Percentiles rank a stretch among this genome's conserved stretches.
Conservation (phyloP, 139 green algal genomes). For the Nannochloris sp. region DNA sequence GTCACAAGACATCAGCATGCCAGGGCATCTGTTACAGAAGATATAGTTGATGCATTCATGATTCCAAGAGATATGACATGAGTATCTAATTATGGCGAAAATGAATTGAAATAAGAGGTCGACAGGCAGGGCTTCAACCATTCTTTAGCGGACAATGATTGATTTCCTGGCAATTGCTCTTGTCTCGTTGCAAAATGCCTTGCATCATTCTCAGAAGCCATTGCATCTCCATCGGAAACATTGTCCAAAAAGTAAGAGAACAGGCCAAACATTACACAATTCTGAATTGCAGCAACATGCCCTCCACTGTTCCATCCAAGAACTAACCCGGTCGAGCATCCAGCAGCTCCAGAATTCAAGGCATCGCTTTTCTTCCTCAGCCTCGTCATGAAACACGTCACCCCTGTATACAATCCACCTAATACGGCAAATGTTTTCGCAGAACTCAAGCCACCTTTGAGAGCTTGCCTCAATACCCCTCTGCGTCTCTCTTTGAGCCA, state of each 20-base stretch:
- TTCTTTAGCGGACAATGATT: background rate
- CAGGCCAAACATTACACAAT: constrained; percentile 23
- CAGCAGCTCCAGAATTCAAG: constrained; percentile 45
- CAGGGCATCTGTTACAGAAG: constrained; percentile 74
- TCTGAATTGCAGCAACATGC: constrained; percentile 25
- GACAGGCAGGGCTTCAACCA: background rate
- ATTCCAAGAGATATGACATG: constrained; percentile 57
- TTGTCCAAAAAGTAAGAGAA: constrained; percentile 37
- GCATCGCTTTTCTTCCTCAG: constrained; percentile 50
- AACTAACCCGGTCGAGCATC: constrained; percentile 46
- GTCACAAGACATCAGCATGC: constrained; percentile 65
- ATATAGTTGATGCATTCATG: constrained; percentile 89
- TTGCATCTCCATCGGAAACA: constrained; percentile 3
- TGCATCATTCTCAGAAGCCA: background rate
- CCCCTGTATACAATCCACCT: constrained; percentile 53
- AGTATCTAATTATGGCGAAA: background rate
- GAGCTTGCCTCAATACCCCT: constrained; percentile 21
- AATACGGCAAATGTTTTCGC: constrained; percentile 47
- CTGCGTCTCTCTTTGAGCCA: constrained; percentile 22
- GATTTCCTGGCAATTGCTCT: background rate
- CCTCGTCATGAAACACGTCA: constrained; percentile 48
- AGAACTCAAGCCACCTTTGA: constrained; percentile 33
- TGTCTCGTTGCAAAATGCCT: background rate
- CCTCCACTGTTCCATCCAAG: constrained; percentile 35
- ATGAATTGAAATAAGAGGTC: too few relatives aligned